Conservation (phyloP, 805 yeast genomes). For the Myxozyma melibiosi region DNA sequence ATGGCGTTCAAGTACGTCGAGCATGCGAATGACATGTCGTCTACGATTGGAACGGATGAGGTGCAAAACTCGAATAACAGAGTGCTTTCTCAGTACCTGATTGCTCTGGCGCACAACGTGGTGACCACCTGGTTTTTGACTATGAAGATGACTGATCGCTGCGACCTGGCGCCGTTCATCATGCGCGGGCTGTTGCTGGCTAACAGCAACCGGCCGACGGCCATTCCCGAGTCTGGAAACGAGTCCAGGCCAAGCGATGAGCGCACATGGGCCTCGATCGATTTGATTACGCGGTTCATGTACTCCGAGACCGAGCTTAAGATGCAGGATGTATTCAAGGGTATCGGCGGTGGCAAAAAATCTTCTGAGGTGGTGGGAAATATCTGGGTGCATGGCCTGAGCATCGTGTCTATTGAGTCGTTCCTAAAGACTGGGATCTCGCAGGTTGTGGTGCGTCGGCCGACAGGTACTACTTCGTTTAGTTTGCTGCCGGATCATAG, state of each 20-base stretch:
- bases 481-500: conserved; percentile 48
- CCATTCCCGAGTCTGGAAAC: conserved; percentile 18
- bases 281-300: conserved; percentile 67
- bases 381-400: conserved; percentile 64
- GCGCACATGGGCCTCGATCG: conserved; percentile 64
- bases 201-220: conserved; percentile 40
- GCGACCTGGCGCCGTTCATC: conserved; percentile 62
- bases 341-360: conserved; percentile 26
- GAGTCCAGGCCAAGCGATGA: conserved; percentile 45
- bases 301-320: conserved; percentile 63
- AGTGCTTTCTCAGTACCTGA: conserved; percentile 60
- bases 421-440: conserved; percentile 38
- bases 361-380: conserved; percentile 40
- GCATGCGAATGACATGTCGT: conserved; percentile 56
- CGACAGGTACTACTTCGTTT: conserved; percentile 63
- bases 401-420: conserved; percentile 61
- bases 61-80: conserved; percentile 39
- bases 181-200: conserved; percentile 57
- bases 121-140: conserved; percentile 73
- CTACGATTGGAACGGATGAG: not conserved
- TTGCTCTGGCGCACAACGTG: conserved; percentile 65
- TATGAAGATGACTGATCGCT: conserved; percentile 60
- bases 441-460: conserved; percentile 56
- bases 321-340: conserved; percentile 41
- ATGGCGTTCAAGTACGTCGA: conserved; percentile 80